A percentile compares a stretch with the other conserved stretches of the same genome.
Conservation (phyloP, 768 basidiomycete genomes). For the Hortiboletus campestris region DNA sequence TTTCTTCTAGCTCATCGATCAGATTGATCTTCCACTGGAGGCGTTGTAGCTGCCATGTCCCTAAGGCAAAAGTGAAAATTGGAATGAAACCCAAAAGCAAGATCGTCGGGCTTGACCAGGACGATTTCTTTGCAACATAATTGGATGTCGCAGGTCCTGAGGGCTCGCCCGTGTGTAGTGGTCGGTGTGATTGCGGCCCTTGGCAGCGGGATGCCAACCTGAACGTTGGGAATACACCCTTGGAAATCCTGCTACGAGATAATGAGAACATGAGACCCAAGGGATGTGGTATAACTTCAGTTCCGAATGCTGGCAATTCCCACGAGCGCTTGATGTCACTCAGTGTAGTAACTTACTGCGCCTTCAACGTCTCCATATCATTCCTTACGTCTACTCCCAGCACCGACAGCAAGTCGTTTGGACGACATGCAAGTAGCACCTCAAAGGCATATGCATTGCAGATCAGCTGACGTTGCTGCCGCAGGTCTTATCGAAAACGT, state of each 20-base stretch:
- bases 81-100: conserved; percentile 82
- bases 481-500: conserved; percentile 35
- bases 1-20: conserved; percentile 92
- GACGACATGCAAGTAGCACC: conserved; percentile 27
- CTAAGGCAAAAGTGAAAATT: conserved; percentile 84
- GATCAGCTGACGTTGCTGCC: conserved; percentile 7
- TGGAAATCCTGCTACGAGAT: conserved; percentile 12
- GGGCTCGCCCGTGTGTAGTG: conserved; percentile 16
- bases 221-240: conserved; percentile 1
- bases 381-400: conserved; percentile 1
- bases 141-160: conserved; percentile 34
- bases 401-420: conserved; percentile 1
- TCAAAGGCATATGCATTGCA: neutral
- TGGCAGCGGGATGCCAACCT: conserved; percentile 10
- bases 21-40: conserved; percentile 93
- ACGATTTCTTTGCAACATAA: conserved; percentile 58
- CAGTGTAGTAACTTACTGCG: conserved; percentile 6
- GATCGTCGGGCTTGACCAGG: conserved; percentile 69
- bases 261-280: conserved; percentile 20
- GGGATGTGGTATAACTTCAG: neutral
- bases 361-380: neutral
- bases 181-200: conserved; percentile 6
- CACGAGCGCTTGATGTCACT: conserved; percentile 12
- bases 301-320: conserved; percentile 16
- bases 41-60: conserved; percentile 91